Base-by-base conservation (phyloP, 257 asterid genomes). In the Nicotiana knightiana region DNA sequence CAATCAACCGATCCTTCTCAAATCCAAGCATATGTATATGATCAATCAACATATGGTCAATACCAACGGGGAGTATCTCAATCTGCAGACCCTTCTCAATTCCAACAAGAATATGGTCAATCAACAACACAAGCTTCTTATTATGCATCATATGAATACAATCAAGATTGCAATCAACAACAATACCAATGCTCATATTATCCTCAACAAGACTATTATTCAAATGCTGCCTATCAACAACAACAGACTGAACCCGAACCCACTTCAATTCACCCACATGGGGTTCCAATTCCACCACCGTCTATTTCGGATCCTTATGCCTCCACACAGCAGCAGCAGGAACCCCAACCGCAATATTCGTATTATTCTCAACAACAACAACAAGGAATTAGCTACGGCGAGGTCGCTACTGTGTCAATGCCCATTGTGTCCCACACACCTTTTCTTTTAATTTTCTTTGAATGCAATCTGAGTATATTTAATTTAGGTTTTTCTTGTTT, bases 261-360 rank as follows among this genome's bases (percentile, higher is more conserved):
- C 85, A 89, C 89, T 59, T 61, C 82, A 63, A 63, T 82, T 62
- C 81, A 87, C 58, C 93, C 94, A 35, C 94, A 91, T 26, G 94
- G 93, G 63, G 91, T 91, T 43, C 39, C 91, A 16, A 84, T 79
- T 81, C 83, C 77, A 13, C 37, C 76, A 4, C 51, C 12, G 30
- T 6, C 35, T 51, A 15, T 43, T 26, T 26, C 62, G 15, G 26
- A 73, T 73, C 63, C 63, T 73, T 73, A 26, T 48, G 43, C 79
- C 48, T 39, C 48, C 7, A 26, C 63, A 3, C 63, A 48, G 12
- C 79, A 73, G 61, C 43, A 73, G 28, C 62, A 33, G 1, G 54
- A 33, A 30, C 59, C 18, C 6, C 59, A 15, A 54, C 8, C 59
- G 6, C 63, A 17, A 24, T 71, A 71, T 71, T 6, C 61, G 3